Percentiles rank a stretch among this genome's conserved stretches.
Conservation (phyloP, 495 filamentous ascomycete genomes). For the Penicillium bialowiezense region DNA sequence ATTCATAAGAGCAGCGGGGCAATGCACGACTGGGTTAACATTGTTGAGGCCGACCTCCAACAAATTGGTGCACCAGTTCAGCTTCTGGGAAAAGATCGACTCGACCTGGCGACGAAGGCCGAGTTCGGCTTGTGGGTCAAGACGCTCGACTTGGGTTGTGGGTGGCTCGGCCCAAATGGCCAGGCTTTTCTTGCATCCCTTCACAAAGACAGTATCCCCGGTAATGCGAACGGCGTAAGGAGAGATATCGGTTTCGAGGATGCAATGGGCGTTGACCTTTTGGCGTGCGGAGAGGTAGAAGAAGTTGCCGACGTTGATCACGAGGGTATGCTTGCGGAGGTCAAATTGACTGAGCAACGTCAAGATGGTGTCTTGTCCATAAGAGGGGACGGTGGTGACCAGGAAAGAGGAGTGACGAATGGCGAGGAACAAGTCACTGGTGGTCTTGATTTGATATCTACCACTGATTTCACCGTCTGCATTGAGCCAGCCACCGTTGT, state of each 20-base stretch:
- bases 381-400: conserved; percentile 17
- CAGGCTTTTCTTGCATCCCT: conserved; percentile 16
- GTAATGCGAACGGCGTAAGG: conserved; percentile 15
- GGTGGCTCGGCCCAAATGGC: conserved; percentile 17
- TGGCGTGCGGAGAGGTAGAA: conserved; percentile 19
- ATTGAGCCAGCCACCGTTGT: conserved; percentile 15
- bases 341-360: conserved; percentile 12
- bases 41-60: conserved; percentile 19
- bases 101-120: conserved; percentile 11
- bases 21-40: conserved; percentile 20
- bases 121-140: conserved; percentile 5
- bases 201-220: conserved; percentile 12
- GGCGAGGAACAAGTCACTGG: conserved; percentile 16
- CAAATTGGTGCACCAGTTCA: conserved; percentile 14
- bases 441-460: conserved; percentile 14
- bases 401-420: conserved; percentile 13
- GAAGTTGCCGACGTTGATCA: conserved; percentile 22
- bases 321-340: conserved; percentile 13
- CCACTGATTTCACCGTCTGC: conserved; percentile 12
- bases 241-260: conserved; percentile 20
- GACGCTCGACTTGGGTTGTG: conserved; percentile 9
- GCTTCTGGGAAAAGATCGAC: conserved; percentile 15
- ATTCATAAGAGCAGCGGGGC: conserved; percentile 18
- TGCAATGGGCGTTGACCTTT: conserved; percentile 14
- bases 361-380: conserved; percentile 16